Conservation (phyloP, 768 basidiomycete species). For the Leccinum boreale region DNA sequence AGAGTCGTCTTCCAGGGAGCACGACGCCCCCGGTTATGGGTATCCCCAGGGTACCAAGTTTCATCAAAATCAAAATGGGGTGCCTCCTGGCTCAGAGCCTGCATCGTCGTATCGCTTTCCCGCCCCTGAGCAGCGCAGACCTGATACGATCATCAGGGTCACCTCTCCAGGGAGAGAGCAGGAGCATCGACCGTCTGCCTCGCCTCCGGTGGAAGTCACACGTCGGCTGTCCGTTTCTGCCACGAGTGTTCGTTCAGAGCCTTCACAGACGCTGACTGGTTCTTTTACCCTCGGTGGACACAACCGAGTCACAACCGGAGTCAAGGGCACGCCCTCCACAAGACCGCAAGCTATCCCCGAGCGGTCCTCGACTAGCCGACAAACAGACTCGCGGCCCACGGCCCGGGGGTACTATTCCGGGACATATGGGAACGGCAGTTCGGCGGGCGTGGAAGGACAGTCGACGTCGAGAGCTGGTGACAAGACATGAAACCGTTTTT, state of each 20-base stretch:
- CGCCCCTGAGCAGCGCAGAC: conserved; percentile 32
- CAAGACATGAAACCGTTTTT: conserved; percentile 20
- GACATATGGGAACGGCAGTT: conserved; percentile 16
- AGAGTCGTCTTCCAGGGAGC: conserved; percentile 16
- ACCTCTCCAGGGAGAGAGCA: conserved; percentile 44
- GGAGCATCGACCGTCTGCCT: conserved; percentile 38
- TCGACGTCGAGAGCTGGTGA: conserved; percentile 18
- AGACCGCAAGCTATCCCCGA: conserved; percentile 19
- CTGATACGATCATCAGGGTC: conserved; percentile 35
- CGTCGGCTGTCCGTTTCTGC: conserved; percentile 50
- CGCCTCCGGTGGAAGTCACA: conserved; percentile 45
- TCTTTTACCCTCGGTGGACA: conserved; percentile 21
- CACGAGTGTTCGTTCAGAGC: conserved; percentile 41
- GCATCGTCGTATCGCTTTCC: conserved; percentile 49
- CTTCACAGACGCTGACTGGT: conserved; percentile 19
- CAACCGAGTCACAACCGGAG: conserved; percentile 13
- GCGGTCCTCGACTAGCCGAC: conserved; percentile 17
- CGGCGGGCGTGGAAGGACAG: conserved; percentile 11
- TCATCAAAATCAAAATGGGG: conserved; percentile 44
- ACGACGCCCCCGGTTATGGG: conserved; percentile 12
- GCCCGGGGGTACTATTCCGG: conserved; percentile 21
- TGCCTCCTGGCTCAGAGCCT: conserved; percentile 27
- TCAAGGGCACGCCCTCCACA: conserved; percentile 21
- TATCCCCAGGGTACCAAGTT: conserved; percentile 24
- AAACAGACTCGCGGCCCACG: conserved; percentile 20